phyloP scores from a whole-genome alignment of 2,329 filamentous ascomycete species.

The Sporothrix inflata region DNA sequence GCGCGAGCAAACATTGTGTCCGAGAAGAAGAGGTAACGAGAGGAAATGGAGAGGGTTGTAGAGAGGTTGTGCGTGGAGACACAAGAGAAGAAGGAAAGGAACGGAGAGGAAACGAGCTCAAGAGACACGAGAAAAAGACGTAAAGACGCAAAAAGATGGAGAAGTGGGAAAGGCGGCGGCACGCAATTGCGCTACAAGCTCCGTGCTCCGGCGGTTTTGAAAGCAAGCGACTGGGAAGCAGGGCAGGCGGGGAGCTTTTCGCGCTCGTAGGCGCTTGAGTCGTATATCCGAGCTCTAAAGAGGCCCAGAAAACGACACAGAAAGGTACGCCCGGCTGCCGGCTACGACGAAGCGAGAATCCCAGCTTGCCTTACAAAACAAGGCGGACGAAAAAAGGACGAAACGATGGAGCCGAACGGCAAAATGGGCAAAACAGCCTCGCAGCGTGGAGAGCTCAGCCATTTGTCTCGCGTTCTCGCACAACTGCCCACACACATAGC shows the following conservation, averaged over 20 bases:
- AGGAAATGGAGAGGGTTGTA: neutral
- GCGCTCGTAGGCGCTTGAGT: neutral
- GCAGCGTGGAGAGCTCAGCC: neutral
- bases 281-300: constrained; percentile 8
- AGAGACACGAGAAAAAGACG: neutral
- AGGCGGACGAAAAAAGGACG: neutral
- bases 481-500: neutral
- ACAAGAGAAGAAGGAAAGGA: neutral
- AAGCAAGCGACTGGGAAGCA: neutral
- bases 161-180: constrained; percentile 1
- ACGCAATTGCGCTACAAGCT: constrained; percentile 13
- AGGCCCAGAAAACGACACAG: neutral
- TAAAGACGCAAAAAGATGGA: neutral
- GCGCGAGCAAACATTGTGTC: constrained; percentile 69
- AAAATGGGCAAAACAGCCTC: neutral
- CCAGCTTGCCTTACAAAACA: neutral
- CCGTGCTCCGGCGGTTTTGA: neutral
- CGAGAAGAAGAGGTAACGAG: neutral
- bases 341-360: neutral
- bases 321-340: constrained; percentile 1
- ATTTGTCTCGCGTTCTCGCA: neutral
- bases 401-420: neutral
- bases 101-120: neutral
- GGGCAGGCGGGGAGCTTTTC: neutral
- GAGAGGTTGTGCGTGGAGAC: neutral